phyloP scores from a whole-genome alignment of 2,329 filamentous ascomycete genomes.

The Pyrenophora teres region DNA sequence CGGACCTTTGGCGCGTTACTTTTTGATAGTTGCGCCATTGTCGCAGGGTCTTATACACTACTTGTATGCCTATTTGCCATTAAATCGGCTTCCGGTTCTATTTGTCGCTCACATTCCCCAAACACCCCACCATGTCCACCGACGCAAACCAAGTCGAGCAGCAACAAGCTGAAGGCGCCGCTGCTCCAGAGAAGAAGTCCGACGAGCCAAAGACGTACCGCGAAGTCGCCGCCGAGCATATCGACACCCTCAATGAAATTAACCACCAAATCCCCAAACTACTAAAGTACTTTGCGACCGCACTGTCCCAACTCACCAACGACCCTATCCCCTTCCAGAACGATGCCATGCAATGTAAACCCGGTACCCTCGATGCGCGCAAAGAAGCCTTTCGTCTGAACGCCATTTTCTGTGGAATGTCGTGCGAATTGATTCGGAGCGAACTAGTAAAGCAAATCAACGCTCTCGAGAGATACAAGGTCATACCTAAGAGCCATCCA shows the following conservation, averaged over 20 bases:
- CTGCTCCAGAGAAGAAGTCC: neutral
- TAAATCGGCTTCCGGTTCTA: too few relatives aligned
- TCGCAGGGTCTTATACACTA: neutral
- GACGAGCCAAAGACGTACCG: constrained; percentile 32
- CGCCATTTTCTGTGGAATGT: constrained; percentile 73
- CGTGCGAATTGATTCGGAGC: constrained; percentile 60
- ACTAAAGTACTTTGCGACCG: constrained; percentile 79
- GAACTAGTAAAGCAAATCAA: constrained; percentile 37
- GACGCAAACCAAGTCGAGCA: constrained; percentile 4
- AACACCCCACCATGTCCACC: constrained; percentile 21
- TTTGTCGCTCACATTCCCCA: neutral
- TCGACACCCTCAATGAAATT: constrained; percentile 38
- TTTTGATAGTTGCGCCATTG: neutral
- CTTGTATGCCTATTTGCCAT: too few relatives aligned
- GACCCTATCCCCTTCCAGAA: constrained; percentile 56
- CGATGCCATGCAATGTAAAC: constrained; percentile 30
- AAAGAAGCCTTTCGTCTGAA: constrained; percentile 47
- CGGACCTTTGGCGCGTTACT: neutral
- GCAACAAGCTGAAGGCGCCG: constrained; percentile 2
- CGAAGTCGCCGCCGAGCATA: constrained; percentile 39
- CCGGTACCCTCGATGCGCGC: constrained; percentile 50
- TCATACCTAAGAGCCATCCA: constrained; percentile 38
- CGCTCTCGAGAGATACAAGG: constrained; percentile 37
- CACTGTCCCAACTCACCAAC: constrained; percentile 66
- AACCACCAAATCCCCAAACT: constrained; percentile 45